Base-by-base conservation (phyloP, 1,284 basidiomycete species). In the Fomitopsis betulina region DNA sequence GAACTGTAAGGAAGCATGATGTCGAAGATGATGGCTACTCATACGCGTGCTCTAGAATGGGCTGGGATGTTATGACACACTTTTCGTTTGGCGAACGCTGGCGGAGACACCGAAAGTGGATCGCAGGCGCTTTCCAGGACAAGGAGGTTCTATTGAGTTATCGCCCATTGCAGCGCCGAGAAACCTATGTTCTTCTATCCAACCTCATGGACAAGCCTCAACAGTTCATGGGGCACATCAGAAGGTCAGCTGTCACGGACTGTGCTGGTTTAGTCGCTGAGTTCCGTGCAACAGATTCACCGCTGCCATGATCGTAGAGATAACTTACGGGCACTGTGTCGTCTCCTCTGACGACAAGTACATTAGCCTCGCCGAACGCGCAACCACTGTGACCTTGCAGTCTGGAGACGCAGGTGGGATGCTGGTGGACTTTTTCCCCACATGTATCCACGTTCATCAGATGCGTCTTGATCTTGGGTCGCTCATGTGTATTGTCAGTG, bases 371-470 rank as follows among this genome's bases (percentile, higher is more conserved):
- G 81, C 77, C 53, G 80, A 82, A 58, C 72, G 75, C 37, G 79
- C 80, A 8, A 76, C 73, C 13, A 76, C 71, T 10, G 73, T 79
- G 51, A 82, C 81, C 4, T 73, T 80, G n/a, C 73, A 75, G 59
- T 72, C 77, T 32, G 81, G 80, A 10, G 77, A 76, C 15, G 76
- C 81, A n/a, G 80, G 79, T 37, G 78, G 79, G 15, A 79, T 77
- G 59, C 70, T 83, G 53, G 81, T 84, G 5, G 82, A 85, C 67
- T 83, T 81, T 64, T 80, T 84, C 64, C 82, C 82, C 32, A 60
- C 75, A 35, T 67, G 82, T 73, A 76, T 70, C 80, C 76, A 58
- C 8, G 7, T 39, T 3, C n/a, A 19, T 50, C 65, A n/a, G 13
- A 19, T n/a, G 27, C 43, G 17, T 21, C n/a, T 15, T 6, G 7